Percentiles rank a stretch among this genome's conserved stretches.
These are phyloP conservation scores for Nemophila menziesii DNA, from an alignment of 257 asterid species.

Conservation along the genomic window DNA sequence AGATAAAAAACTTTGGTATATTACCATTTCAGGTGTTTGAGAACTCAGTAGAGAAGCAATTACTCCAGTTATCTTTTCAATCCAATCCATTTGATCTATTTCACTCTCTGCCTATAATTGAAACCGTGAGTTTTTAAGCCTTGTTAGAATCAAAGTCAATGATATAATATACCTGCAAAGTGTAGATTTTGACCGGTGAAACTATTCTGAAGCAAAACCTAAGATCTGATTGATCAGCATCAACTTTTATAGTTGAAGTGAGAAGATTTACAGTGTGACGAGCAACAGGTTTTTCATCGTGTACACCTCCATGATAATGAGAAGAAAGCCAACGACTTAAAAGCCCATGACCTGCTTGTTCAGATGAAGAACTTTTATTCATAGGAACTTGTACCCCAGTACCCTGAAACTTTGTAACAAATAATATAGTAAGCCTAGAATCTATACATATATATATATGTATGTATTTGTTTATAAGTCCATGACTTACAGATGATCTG, in stretches of 20 bases:
- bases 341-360: conserved; percentile 58
- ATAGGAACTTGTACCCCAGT: conserved; percentile 29
- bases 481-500: conserved; percentile 47
- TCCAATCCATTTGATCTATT: conserved; percentile 76
- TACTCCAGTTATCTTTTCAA: conserved; percentile 76
- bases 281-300: conserved; percentile 61
- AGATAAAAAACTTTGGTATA: conserved; percentile 4
- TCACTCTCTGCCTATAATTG: conserved; percentile 66
- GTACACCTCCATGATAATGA: conserved; percentile 82
- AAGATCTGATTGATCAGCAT: conserved; percentile 67
- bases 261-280: conserved; percentile 69
- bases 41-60: conserved; percentile 65
- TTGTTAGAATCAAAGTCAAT: conserved; percentile 3
- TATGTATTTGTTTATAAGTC: conserved; percentile 1
- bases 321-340: conserved; percentile 86
- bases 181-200: conserved; percentile 70
- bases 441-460: conserved; percentile 6
- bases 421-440: conserved; percentile 17
- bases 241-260: conserved; percentile 72
- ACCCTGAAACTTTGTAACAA: conserved; percentile 41
- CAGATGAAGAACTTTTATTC: conserved; percentile 44
- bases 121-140: conserved; percentile 5
- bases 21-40: conserved; percentile 67
- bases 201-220: conserved; percentile 86
- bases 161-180: conserved; percentile 47